phyloP scores from a whole-genome alignment of 257 asterid species.

The Rauvolfia tetraphylla region DNA sequence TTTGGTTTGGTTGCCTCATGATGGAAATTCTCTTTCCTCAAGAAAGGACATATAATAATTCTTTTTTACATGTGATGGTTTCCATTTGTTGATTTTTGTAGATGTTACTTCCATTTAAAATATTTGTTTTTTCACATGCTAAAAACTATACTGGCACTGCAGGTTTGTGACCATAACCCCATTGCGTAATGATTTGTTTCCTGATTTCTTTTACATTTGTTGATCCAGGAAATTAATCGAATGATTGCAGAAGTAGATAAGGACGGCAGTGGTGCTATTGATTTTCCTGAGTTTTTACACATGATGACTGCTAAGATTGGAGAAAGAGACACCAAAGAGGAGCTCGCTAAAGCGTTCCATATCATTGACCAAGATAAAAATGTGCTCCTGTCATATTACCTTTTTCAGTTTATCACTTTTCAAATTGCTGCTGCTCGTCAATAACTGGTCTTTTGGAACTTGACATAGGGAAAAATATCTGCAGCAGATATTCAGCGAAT shows the following conservation, averaged over 20 bases:
- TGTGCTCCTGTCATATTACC: constrained; percentile 32
- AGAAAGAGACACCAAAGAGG: constrained; percentile 87
- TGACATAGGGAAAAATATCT: constrained; percentile 77
- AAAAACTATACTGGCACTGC: neutral
- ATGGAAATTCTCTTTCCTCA: neutral
- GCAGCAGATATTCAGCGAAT: constrained; percentile 82
- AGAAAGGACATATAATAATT: neutral
- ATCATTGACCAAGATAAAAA: constrained; percentile 87
- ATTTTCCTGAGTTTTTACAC: constrained; percentile 76
- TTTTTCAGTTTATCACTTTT: constrained; percentile 9
- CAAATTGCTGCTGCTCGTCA: constrained; percentile 16
- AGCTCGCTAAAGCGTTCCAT: constrained; percentile 79
- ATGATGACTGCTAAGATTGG: constrained; percentile 98
- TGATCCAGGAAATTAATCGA: constrained; percentile 61
- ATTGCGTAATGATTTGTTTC: neutral
- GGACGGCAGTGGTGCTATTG: constrained; percentile 96
- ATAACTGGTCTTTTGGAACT: constrained; percentile 9
- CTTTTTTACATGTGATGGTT: neutral
- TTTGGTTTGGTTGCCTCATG: neutral
- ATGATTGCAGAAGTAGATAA: constrained; percentile 96
- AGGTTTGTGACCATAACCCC: neutral
- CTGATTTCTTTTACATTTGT: neutral
- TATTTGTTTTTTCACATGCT: neutral
- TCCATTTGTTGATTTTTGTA: neutral
- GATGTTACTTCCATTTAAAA: neutral